Evolutionary conservation across 225 moss, liverwort and hornwort genomes (phyloP), one percentile per base, ranked within the genome.

Genomic region (Marchantia paleacea): DNA sequence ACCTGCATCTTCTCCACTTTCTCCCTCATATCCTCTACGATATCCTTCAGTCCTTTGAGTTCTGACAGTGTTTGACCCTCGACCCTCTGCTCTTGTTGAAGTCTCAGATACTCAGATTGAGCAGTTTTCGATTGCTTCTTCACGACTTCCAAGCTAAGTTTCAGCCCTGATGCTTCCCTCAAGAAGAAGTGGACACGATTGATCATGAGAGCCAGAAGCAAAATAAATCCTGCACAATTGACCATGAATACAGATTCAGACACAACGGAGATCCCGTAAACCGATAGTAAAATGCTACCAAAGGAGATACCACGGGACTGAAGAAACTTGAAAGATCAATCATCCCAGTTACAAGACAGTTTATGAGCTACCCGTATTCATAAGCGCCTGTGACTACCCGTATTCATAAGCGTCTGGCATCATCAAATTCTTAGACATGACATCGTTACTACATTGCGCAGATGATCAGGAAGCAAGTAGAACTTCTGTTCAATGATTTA

Each of bases 1-100:
- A 86, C 82, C 78, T 91, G 92, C 67, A 85, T 60, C 76, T 85
- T 83, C 85, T 92, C 96, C 83, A 94, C 60, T 82, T 91, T 94
- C 69, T 81, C 68, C 79, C 89, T 89, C 82, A 96, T 82, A 55
- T 90, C 90, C 64, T 77, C 87, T 57, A 94, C 85, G 0, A 96
- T 82, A 74, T 85, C 87, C 81, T 90, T 91, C 48, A 90, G 88
- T 55, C 85, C 84, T 68, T 83, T 88, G 60, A 88, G 81, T 76
- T 94, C 96, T 10, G 67, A 62, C 47, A 54, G 74, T 47, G 80
- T 75, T 70, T 74, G 69, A 24, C 80, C 82, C 25, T 65, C 86
- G 29, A 77, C 51, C 57, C 52, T 80, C 78, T 85, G 69, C 73
- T 92, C 92, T 10, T 86, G 87, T 73, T 89, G 81, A 12, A 92